These are phyloP conservation scores for Phialemoniopsis sp. DNA, from an alignment of 2,329 filamentous ascomycete species.

Conservation along the genomic window DNA sequence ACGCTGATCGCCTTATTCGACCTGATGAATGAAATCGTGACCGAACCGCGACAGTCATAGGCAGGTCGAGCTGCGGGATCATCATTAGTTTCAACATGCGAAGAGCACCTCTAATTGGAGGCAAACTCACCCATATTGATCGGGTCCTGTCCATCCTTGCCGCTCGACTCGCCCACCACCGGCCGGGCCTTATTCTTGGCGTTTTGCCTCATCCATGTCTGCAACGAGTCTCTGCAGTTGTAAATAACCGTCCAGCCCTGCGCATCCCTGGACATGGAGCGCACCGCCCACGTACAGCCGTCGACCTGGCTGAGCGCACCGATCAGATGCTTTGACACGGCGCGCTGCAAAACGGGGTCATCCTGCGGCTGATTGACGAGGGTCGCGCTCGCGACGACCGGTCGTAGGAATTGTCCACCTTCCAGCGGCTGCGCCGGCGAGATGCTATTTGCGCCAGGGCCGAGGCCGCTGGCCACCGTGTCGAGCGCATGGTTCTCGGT, in stretches of 20 bases:
- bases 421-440: slow-evolving; percentile 3
- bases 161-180: slow-evolving; percentile 44
- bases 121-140: slow-evolving; percentile 34
- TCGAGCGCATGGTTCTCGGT: slow-evolving; percentile 26
- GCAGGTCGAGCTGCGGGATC: slow-evolving; percentile 44
- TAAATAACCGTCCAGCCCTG: slow-evolving; percentile 53
- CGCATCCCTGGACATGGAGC: slow-evolving; percentile 35
- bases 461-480: slow-evolving; percentile 17
- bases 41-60: slow-evolving; percentile 52
- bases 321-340: slow-evolving; percentile 45
- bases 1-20: slow-evolving; percentile 41
- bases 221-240: slow-evolving; percentile 46
- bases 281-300: slow-evolving; percentile 39
- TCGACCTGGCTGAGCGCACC: slow-evolving; percentile 37
- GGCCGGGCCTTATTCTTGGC: slow-evolving; percentile 32
- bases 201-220: slow-evolving; percentile 44
- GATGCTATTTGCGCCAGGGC: slow-evolving; percentile 23
- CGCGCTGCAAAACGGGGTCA: slow-evolving; percentile 42
- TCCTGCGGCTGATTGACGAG: slow-evolving; percentile 44
- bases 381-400: slow-evolving; percentile 38
- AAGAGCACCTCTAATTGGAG: not conserved
- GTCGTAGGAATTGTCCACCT: slow-evolving; percentile 22
- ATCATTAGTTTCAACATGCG: slow-evolving; percentile 6
- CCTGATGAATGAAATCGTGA: slow-evolving; percentile 46
- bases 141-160: slow-evolving; percentile 39